Conservation (phyloP, 768 basidiomycete genomes). For the Mycena capillaripes region DNA sequence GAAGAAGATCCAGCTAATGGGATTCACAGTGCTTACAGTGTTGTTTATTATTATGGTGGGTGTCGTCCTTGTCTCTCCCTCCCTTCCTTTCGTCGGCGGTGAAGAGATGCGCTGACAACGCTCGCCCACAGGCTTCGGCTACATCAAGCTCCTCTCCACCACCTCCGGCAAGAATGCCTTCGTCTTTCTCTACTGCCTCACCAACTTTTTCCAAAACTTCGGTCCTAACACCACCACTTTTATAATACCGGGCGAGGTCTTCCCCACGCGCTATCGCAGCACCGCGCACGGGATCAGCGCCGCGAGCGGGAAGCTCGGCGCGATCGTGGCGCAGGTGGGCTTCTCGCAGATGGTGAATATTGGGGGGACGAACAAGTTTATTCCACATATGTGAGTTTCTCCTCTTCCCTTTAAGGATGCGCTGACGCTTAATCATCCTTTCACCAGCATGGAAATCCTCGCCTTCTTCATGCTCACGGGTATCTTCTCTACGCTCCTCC, state of each 20-base stretch:
- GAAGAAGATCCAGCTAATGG: neutral
- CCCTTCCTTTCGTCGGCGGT: no score
- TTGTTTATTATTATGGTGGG: neutral
- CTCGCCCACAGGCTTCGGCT: neutral
- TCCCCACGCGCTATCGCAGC: neutral
- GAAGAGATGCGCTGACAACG: no score
- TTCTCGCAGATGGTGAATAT: constrained; percentile 79
- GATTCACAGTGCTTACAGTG: neutral
- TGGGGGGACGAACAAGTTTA: constrained; percentile 57
- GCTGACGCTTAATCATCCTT: no score
- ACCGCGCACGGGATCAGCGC: neutral
- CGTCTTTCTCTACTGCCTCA: constrained; percentile 82
- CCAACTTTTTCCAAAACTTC: neutral
- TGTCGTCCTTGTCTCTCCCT: no score
- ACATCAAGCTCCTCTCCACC: constrained; percentile 53
- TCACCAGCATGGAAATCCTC: constrained; percentile 66
- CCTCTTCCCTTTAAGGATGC: neutral
- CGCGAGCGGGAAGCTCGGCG: neutral
- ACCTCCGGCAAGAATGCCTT: constrained; percentile 65
- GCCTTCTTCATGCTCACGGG: constrained; percentile 91
- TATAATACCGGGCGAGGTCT: neutral
- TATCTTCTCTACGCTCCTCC: constrained; percentile 81
- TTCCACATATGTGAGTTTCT: neutral
- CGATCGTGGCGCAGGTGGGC: constrained; percentile 74
- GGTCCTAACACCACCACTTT: neutral